Evolutionary conservation across 306 rosid species (phyloP).

Genomic region (Adenanthera pavonina): DNA sequence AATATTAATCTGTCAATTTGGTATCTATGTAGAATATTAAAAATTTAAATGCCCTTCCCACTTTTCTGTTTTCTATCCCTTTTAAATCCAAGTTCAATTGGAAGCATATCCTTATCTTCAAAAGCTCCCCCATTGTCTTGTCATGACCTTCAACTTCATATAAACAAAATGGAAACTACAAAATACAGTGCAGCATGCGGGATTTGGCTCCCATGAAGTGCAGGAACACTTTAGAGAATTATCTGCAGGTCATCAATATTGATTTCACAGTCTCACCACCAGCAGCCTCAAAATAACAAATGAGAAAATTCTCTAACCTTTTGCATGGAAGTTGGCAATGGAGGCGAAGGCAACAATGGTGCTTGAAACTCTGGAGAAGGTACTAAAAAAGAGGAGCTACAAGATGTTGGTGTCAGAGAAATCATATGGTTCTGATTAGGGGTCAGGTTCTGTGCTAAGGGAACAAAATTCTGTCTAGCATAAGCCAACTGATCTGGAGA

Average conservation of each 20-base stretch:
- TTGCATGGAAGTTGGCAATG: slow-evolving; percentile 37
- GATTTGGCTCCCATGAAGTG: neutral
- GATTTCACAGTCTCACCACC: neutral
- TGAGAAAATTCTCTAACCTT: slow-evolving; percentile 49
- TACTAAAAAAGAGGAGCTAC: slow-evolving; percentile 43
- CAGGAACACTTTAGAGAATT: neutral
- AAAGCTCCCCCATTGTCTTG: neutral
- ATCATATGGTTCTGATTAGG: slow-evolving; percentile 42
- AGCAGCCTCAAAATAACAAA: neutral
- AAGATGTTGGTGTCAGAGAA: slow-evolving; percentile 37
- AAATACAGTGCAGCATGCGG: slow-evolving; percentile 20
- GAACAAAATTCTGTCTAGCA: slow-evolving; percentile 40
- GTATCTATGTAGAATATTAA: neutral
- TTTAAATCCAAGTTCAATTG: slow-evolving; percentile 9
- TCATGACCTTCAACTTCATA: slow-evolving; percentile 22
- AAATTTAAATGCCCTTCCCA: neutral
- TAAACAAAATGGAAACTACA: slow-evolving; percentile 26
- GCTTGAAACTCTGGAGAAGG: slow-evolving; percentile 51
- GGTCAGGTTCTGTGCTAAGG: slow-evolving; percentile 44
- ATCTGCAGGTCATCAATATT: neutral
- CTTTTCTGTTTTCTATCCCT: neutral
- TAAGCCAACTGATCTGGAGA: slow-evolving; percentile 49
- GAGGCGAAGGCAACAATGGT: slow-evolving; percentile 63
- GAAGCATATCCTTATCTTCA: slow-evolving; percentile 10
- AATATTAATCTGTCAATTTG: neutral